Conservation (phyloP, 208 protist species). For the Leishmania lainsoni region DNA sequence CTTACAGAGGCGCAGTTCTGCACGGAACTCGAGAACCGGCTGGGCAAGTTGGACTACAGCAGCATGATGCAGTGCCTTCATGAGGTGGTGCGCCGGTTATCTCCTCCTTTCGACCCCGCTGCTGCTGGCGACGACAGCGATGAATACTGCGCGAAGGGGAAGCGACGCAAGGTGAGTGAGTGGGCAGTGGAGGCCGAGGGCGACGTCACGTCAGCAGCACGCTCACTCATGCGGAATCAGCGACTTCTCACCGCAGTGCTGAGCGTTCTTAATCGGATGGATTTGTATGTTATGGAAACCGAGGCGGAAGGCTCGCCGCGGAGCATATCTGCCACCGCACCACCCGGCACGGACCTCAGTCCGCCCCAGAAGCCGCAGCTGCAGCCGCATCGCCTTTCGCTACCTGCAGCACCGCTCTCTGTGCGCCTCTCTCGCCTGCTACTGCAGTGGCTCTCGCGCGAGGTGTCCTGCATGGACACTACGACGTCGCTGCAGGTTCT, state of each 20-base stretch:
- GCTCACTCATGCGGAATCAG: not conserved
- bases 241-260: slow-evolving; percentile 12
- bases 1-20: slow-evolving; percentile 35
- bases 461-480: slow-evolving; percentile 33
- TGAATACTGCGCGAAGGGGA: not conserved
- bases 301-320: slow-evolving; percentile 2
- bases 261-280: slow-evolving; percentile 6
- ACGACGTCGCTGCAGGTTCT: slow-evolving; percentile 41
- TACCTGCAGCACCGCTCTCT: slow-evolving; percentile 7
- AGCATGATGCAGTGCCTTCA: slow-evolving; percentile 59
- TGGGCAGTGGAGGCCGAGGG: not conserved
- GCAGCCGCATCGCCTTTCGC: not conserved
- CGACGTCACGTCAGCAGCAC: no score
- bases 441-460: slow-evolving; percentile 47
- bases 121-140: not conserved
- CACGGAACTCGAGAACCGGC: slow-evolving; percentile 32
- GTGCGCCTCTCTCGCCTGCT: slow-evolving; percentile 30
- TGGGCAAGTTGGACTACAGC: slow-evolving; percentile 32
- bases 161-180: not conserved
- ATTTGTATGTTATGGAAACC: slow-evolving; percentile 29
- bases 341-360: not conserved
- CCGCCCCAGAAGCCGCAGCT: not conserved
- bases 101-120: not conserved
- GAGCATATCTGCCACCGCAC: not conserved
- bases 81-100: slow-evolving; percentile 32